Evolutionary conservation across 192 early-diverging fungal species (phyloP), one percentile per base, ranked within the genome.

Genomic region (Coemansia sp.): DNA sequence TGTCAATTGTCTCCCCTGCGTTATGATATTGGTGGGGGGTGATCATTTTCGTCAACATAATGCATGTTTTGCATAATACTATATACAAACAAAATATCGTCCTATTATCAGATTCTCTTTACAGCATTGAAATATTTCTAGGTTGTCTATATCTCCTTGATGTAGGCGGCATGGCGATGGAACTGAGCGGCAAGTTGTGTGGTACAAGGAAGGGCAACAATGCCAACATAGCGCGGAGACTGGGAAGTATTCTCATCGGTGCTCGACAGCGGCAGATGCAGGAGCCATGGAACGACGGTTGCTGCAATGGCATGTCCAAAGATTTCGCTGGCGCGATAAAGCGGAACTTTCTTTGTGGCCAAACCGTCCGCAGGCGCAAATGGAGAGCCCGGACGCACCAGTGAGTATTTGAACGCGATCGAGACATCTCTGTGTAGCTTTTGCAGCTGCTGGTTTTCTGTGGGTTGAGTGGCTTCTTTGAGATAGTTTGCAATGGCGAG

Each of bases 141-240:
- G n/a, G n/a, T 2, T 4, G 20, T 7, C 13, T 49, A 49, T 21
- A 51, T 39, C 4, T 23, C 42, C n/a, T 21, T 29, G 28, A n/a
- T 29, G 53, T 56, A 33, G 6, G 29, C 58, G 28, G 45, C n/a
- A 20, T 63, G 4, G 4, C 78, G 60, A 16, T 81, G 46, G 35
- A 81, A 39, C 53, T 75, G 72, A 0, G 72, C 58, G 9, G 72
- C 72, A 21, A 81, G 66, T 2, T 72, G 66, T 2, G 48, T 59
- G 1, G 78, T 81, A 42, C 78, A 75, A 16, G 78, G 78, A 62
- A 81, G 57, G 0, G 69, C 66, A 10, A 75, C 78, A 3, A 81
- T 25, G 34, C 78, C 78, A n/a, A 81, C 39, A 25, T 72, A 68
- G 18, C 30, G 43, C 35, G 12, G n/a, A n/a, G 40, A 16, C 1